Base-by-base conservation (phyloP, 2,329 filamentous ascomycete genomes). In the Colletotrichum sojae region DNA sequence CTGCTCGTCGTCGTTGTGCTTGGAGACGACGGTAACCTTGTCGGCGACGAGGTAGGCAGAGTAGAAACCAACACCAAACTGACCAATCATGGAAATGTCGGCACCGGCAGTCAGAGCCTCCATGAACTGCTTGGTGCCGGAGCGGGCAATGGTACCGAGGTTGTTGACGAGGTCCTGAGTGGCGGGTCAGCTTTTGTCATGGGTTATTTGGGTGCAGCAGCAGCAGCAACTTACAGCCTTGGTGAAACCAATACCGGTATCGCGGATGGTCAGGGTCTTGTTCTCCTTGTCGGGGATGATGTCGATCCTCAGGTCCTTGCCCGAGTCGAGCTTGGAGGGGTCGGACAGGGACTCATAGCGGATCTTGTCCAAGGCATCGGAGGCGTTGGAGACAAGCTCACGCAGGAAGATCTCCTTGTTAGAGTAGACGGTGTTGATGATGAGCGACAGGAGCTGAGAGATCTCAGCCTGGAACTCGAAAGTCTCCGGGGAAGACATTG, bases 381-480 rank as follows among this genome's bases (percentile, higher is more conserved):
- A 98, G 81, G 92, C 92, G 87, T 99, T 99, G 87, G 96, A 98
- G 81, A 99, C 94, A 78, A 99, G 83, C 88, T 99, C 96, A 92
- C 96, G 89, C 79, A 99, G 88, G 92, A 99, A 99, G 83, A 99
- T 98, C 88, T 98, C 96, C 90, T 99, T 99, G 92, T 99, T 99
- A 78, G 95, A 98, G 90, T 98, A 99, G 88, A 99, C 96, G 76
- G 96, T 98, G 93, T 99, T 99, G 91, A 99, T 99, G 87, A 99
- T 99, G 83, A 99, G 93, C 77, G 92, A 94, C 82, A 99, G 93
- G 76, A 99, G 94, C 94, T 99, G 96, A 93, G 95, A 98, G 83
- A 99, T 99, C 93, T 99, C 96, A 92, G 96, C 96, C 92, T 99
- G 96, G 89, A 98, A 99, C 92, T 98, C 95, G 88, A 99, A 99